Percentiles rank a stretch among this genome's conserved stretches.
Conservation (phyloP, 2,329 filamentous ascomycete species). For the Colletotrichum salicis region DNA sequence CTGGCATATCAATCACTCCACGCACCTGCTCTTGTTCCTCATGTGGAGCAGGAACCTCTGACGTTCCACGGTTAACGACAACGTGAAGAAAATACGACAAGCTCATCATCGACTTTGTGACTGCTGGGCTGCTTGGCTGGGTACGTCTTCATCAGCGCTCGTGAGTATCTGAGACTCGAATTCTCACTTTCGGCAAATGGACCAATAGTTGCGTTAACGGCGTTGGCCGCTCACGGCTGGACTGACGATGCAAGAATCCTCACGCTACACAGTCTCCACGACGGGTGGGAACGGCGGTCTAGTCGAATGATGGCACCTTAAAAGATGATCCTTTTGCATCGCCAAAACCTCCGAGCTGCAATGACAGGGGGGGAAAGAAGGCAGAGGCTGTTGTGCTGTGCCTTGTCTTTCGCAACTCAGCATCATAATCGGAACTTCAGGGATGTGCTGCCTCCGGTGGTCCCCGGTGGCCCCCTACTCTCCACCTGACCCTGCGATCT, state of each 20-base stretch:
- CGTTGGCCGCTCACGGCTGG: neutral
- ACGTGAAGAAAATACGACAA: too few species aligned
- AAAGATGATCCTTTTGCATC: conserved; percentile 21
- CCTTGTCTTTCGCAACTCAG: conserved; percentile 8
- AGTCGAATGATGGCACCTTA: conserved; percentile 21
- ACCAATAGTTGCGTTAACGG: conserved; percentile 7
- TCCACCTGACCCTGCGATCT: conserved; percentile 23
- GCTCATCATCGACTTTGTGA: neutral
- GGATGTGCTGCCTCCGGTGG: conserved; percentile 20
- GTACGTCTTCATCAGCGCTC: neutral
- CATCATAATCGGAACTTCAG: conserved; percentile 20
- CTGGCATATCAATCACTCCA: neutral
- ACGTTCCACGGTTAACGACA: neutral
- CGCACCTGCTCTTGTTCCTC: neutral
- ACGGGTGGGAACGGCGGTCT: conserved; percentile 10
- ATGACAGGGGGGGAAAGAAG: conserved; percentile 23
- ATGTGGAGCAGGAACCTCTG: neutral
- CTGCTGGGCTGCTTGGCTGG: neutral
- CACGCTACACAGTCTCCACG: conserved; percentile 7
- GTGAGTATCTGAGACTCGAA: neutral
- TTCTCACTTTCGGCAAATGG: neutral
- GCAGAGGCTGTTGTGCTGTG: conserved; percentile 5
- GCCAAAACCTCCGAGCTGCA: conserved; percentile 23
- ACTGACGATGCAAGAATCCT: neutral
- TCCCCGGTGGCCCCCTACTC: conserved; percentile 22